Conservation (phyloP, 768 basidiomycete species). For the Hemileccinum impolitum region DNA sequence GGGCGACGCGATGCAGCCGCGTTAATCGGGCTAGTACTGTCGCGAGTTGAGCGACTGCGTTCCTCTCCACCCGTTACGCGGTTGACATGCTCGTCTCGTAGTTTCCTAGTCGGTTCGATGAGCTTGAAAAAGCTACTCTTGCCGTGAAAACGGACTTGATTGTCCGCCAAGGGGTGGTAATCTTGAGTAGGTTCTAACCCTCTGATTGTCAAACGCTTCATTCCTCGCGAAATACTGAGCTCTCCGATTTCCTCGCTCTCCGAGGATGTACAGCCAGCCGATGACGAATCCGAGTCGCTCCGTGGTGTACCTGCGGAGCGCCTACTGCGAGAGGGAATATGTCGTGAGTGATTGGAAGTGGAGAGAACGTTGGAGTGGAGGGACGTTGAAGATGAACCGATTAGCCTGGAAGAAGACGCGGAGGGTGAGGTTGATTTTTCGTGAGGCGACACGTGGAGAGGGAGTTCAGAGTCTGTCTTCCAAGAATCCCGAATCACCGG, state of each 20-base stretch:
- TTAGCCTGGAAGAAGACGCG: conserved; percentile 14
- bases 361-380: conserved; percentile 7
- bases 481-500: conserved; percentile 63
- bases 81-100: conserved; percentile 49
- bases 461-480: conserved; percentile 36
- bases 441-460: conserved; percentile 9
- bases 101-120: conserved; percentile 50
- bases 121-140: conserved; percentile 57
- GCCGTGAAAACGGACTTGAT: conserved; percentile 56
- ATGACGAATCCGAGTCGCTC: conserved; percentile 28
- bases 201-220: conserved; percentile 36
- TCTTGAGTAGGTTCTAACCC: conserved; percentile 38
- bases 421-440: conserved; percentile 24
- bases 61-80: conserved; percentile 29
- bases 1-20: conserved; percentile 35
- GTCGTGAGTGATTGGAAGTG: conserved; percentile 7
- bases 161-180: conserved; percentile 30
- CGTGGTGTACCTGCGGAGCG: conserved; percentile 22
- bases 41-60: conserved; percentile 11
- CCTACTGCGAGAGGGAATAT: conserved; percentile 6
- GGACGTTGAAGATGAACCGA: conserved; percentile 9
- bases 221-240: conserved; percentile 37
- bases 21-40: conserved; percentile 20
- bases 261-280: conserved; percentile 28
- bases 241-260: conserved; percentile 38